phyloP scores from a whole-genome alignment of 441 rosid genomes.

The Adansonia rubrostipa region DNA sequence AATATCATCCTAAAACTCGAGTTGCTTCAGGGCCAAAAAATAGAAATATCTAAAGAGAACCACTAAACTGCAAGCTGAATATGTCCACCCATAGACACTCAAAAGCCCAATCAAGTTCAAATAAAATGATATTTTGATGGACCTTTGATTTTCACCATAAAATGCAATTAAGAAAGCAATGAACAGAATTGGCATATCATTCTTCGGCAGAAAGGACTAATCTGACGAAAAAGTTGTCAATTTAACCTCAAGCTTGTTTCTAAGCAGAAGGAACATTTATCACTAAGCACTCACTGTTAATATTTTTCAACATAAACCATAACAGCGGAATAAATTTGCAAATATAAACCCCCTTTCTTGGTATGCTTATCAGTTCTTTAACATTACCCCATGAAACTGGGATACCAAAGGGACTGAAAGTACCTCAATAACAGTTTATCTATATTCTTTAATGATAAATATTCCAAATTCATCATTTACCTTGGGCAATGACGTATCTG shows the following conservation, averaged over 20 bases:
- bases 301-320: not conserved
- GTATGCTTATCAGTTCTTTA: slow-evolving; percentile 13
- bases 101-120: not conserved
- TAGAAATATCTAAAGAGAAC: not conserved
- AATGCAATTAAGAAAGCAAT: not conserved
- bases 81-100: not conserved
- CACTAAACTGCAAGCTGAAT: not conserved
- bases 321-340: not conserved
- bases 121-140: not conserved
- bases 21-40: not conserved
- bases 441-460: not conserved
- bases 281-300: slow-evolving; percentile 11
- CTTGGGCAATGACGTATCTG: slow-evolving; percentile 59
- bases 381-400: not conserved
- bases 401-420: not conserved
- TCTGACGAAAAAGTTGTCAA: not conserved
- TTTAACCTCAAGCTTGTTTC: slow-evolving; percentile 12
- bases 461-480: slow-evolving; percentile 38
- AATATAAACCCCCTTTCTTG: not conserved
- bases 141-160: not conserved
- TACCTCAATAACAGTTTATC: not conserved
- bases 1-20: not conserved
- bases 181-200: not conserved
- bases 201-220: not conserved
- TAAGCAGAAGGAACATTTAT: not conserved